Conservation (phyloP, 257 asterid genomes). For the Solanum ossicruentum region DNA sequence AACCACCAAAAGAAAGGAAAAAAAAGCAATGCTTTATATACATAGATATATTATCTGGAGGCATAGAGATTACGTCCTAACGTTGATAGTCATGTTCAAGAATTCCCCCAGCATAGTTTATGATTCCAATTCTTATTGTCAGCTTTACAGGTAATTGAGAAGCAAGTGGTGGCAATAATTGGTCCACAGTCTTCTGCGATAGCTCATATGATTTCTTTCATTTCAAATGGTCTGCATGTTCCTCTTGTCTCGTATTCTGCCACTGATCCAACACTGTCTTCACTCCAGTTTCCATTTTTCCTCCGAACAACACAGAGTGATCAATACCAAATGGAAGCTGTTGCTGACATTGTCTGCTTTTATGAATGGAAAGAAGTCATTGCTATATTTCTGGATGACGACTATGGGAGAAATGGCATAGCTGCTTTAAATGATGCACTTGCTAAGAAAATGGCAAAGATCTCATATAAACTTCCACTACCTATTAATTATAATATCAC, state of each 20-base stretch:
- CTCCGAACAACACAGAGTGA: conserved; percentile 73
- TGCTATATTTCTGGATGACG: conserved; percentile 55
- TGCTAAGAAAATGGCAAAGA: conserved; percentile 36
- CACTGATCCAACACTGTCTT: conserved; percentile 74
- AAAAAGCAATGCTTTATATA: background rate
- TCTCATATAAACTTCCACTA: conserved; percentile 46
- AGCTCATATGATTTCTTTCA: conserved; percentile 57
- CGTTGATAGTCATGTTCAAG: background rate
- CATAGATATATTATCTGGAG: background rate
- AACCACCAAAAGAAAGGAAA: background rate
- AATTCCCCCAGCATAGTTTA: background rate
- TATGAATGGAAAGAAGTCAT: conserved; percentile 74
- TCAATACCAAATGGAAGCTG: conserved; percentile 62
- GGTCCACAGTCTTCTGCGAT: conserved; percentile 84
- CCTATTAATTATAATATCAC: conserved; percentile 23
- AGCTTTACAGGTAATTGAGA: conserved; percentile 37
- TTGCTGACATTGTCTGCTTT: conserved; percentile 46
- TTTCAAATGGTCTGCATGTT: conserved; percentile 60
- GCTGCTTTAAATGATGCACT: conserved; percentile 58
- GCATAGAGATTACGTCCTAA: background rate
- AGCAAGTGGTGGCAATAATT: conserved; percentile 54
- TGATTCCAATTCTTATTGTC: background rate
- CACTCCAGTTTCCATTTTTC: conserved; percentile 72
- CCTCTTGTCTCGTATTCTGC: conserved; percentile 80
- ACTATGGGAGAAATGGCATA: conserved; percentile 79